These are phyloP conservation scores for Cordyceps cateniannulata DNA, from an alignment of 2,329 filamentous ascomycete genomes.

Conservation along the genomic window DNA sequence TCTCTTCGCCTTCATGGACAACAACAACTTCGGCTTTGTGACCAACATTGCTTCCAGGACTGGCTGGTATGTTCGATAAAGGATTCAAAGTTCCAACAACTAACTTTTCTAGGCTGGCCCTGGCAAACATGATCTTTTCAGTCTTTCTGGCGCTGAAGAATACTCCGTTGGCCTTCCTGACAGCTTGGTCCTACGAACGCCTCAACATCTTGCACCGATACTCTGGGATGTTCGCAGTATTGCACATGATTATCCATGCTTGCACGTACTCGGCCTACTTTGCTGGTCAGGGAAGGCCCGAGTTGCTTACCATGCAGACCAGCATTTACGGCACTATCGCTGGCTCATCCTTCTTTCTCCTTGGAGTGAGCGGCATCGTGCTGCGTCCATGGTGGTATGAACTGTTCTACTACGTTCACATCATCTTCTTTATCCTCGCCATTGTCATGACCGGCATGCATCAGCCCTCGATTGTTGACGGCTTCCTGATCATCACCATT, in stretches of 20 bases:
- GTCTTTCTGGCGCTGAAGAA: slow-evolving; percentile 52
- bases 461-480: slow-evolving; percentile 38
- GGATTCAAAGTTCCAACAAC: no score
- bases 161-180: slow-evolving; percentile 48
- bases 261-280: slow-evolving; percentile 38
- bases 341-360: slow-evolving; percentile 38
- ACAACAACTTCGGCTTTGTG: slow-evolving; percentile 22
- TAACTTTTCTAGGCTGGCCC: slow-evolving; percentile 26
- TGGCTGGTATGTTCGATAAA: slow-evolving; percentile 28
- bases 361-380: slow-evolving; percentile 35
- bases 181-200: slow-evolving; percentile 50
- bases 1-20: slow-evolving; percentile 28
- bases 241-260: slow-evolving; percentile 39
- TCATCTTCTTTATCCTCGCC: slow-evolving; percentile 41
- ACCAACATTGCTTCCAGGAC: slow-evolving; percentile 32
- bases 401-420: slow-evolving; percentile 47
- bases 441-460: slow-evolving; percentile 45
- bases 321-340: slow-evolving; percentile 45
- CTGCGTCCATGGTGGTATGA: slow-evolving; percentile 47
- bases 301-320: slow-evolving; percentile 27
- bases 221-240: slow-evolving; percentile 43
- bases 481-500: slow-evolving; percentile 35
- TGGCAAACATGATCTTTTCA: slow-evolving; percentile 43
- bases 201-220: slow-evolving; percentile 52
- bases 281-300: slow-evolving; percentile 19